These are phyloP conservation scores for Hansenula anomala DNA, from an alignment of 1,139 yeast genomes.

Conservation along the genomic window DNA sequence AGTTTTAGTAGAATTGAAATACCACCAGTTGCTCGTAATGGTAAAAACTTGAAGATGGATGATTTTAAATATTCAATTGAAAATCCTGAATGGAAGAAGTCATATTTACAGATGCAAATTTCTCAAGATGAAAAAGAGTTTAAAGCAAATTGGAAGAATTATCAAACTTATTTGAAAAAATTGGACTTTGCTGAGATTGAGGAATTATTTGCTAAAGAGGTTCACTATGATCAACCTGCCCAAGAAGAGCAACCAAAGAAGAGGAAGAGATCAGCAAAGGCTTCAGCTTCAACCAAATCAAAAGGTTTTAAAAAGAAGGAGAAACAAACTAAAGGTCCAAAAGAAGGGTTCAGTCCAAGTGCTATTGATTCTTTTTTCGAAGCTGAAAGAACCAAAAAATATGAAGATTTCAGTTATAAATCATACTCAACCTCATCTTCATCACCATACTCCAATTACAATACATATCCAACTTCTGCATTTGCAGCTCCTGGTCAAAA, in stretches of 20 bases:
- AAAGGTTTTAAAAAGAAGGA: too few species aligned
- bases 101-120: constrained; percentile 29
- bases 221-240: not conserved
- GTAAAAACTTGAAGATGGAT: not conserved
- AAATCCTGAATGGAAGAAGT: constrained; percentile 17
- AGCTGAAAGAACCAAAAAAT: too few species aligned
- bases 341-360: too few species aligned
- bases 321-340: too few species aligned
- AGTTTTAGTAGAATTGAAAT: constrained; percentile 11
- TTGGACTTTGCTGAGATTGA: not conserved
- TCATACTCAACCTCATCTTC: too few species aligned
- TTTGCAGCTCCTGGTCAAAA: too few species aligned
- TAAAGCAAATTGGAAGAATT: constrained; percentile 13
- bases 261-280: too few species aligned
- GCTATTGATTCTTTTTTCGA: too few species aligned
- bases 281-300: too few species aligned
- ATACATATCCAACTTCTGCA: too few species aligned
- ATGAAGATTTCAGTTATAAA: too few species aligned
- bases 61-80: constrained; percentile 11
- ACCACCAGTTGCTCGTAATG: not conserved
- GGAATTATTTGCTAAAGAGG: not conserved
- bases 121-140: constrained; percentile 25
- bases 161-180: constrained; percentile 4
- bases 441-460: too few species aligned
- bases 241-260: not conserved